Evolutionary conservation across 306 rosid genomes (phyloP), one percentile per base, ranked within the genome.

Genomic region (Rubus parviflorus): DNA sequence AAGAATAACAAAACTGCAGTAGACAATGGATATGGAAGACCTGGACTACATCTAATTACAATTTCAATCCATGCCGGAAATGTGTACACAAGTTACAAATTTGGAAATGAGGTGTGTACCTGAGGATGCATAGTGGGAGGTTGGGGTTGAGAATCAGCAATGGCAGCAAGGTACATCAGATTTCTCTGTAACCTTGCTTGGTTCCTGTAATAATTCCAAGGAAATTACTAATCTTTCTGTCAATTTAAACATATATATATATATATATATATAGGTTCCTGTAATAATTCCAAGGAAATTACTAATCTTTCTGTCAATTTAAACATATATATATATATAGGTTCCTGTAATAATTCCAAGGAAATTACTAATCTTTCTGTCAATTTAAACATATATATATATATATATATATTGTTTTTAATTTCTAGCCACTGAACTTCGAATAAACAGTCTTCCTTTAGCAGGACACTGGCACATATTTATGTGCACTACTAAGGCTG

Each of bases 101-200:
- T 48, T 0, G 54, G 63, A 81, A 68, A 67, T 45, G 48, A 16
- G 30, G 54, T 5, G 3, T 77, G 58, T 87, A 95, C 99, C 97
- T 95, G 99, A 73, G 96, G 86, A 51, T 90, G 80, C 88, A 95
- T 88, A 51, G 87, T 77, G 38, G 97, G 91, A 63, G 97, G 96
- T 81, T 95, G 99, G 66, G 99, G 99, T 81, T 95, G 99, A 77
- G 99, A 95, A 86, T 95, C 99, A 78, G 99, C 99, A 70, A 95
- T 95, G 71, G 99, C 99, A 76, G 99, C 99, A 16, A 95, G 85
- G 86, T 95, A 95, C 97, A 95, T 95, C 67, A 95, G 96, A 87
- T 95, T 95, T 62, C 99, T 69, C 89, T 96, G 99, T 17, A 96
- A 88, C 87, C 92, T 91, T 56, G 99, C 99, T 79, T 96, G 99